These are phyloP conservation scores for Periconia sp. DNA, from an alignment of 2,329 filamentous ascomycete species.

Conservation along the genomic window DNA sequence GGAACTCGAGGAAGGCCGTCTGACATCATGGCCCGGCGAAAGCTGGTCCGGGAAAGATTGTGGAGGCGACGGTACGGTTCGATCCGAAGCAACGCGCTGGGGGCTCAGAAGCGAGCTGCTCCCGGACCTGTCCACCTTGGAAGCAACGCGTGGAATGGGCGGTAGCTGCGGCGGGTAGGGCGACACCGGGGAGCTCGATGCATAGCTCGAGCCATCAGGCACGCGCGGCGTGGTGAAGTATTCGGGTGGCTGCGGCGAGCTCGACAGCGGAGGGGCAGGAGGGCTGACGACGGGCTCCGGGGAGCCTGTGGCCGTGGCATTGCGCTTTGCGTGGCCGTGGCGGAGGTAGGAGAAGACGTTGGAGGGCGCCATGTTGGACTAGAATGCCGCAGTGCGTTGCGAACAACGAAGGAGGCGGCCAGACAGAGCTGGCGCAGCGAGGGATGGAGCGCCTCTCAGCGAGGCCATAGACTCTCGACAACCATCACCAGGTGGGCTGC, in stretches of 20 bases:
- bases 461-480: constrained; percentile 36
- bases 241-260: constrained; percentile 37
- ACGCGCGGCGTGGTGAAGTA: constrained; percentile 39
- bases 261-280: constrained; percentile 29
- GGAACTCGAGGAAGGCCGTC: constrained; percentile 24
- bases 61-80: constrained; percentile 27
- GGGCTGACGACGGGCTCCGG: constrained; percentile 39
- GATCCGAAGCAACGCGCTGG: constrained; percentile 1
- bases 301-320: constrained; percentile 41
- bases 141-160: constrained; percentile 47
- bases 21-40: constrained; percentile 28
- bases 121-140: constrained; percentile 33
- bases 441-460: constrained; percentile 32
- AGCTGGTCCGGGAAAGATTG: constrained; percentile 22
- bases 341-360: constrained; percentile 49
- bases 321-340: constrained; percentile 46
- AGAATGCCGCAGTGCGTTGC: too few species aligned
- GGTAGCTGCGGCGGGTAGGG: constrained; percentile 47
- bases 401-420: not conserved
- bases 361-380: constrained; percentile 44
- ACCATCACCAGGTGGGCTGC: constrained; percentile 29
- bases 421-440: constrained; percentile 1
- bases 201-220: constrained; percentile 34
- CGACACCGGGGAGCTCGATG: constrained; percentile 44
- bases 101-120: constrained; percentile 15